Evolutionary conservation across 2,329 filamentous ascomycete species (phyloP).

Genomic region (Lachnellula hyalina): DNA sequence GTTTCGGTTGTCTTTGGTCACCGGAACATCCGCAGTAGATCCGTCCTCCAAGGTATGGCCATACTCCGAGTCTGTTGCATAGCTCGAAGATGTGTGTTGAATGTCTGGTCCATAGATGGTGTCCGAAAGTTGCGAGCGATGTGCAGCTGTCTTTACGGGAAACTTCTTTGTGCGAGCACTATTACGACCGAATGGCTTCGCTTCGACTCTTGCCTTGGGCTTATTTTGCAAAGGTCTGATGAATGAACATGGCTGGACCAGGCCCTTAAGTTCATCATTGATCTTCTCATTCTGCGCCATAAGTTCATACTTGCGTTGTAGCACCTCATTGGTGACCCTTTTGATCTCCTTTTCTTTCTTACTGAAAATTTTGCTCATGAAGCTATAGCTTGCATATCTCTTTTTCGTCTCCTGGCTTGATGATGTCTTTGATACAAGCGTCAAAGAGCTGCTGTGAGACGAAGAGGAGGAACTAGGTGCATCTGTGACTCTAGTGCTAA

Average conservation of each 20-base stretch:
- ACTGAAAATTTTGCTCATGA: not conserved
- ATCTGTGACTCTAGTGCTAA: not conserved
- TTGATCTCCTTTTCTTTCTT: not conserved
- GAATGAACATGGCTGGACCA: not conserved
- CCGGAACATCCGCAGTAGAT: not conserved
- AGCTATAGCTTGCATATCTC: not conserved
- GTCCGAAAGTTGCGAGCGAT: not conserved
- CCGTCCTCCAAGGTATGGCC: not conserved
- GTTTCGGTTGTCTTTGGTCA: not conserved
- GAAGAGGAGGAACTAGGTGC: too few relatives aligned
- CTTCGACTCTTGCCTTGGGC: constrained; percentile 8
- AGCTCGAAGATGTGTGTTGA: not conserved
- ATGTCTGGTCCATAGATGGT: not conserved
- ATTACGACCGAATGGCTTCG: not conserved
- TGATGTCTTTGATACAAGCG: not conserved
- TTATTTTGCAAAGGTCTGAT: constrained; percentile 8
- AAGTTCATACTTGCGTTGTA: too few relatives aligned
- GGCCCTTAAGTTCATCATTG: not conserved
- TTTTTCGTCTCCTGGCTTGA: not conserved
- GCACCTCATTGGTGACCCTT: too few relatives aligned
- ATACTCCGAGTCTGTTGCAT: not conserved
- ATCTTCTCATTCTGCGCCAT: not conserved
- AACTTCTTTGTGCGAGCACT: too few relatives aligned
- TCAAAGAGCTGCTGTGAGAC: too few relatives aligned
- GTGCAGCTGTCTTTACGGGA: too few relatives aligned